Base-by-base conservation (phyloP, 768 basidiomycete genomes). In the Cystobasidiopsis lactophilus region DNA sequence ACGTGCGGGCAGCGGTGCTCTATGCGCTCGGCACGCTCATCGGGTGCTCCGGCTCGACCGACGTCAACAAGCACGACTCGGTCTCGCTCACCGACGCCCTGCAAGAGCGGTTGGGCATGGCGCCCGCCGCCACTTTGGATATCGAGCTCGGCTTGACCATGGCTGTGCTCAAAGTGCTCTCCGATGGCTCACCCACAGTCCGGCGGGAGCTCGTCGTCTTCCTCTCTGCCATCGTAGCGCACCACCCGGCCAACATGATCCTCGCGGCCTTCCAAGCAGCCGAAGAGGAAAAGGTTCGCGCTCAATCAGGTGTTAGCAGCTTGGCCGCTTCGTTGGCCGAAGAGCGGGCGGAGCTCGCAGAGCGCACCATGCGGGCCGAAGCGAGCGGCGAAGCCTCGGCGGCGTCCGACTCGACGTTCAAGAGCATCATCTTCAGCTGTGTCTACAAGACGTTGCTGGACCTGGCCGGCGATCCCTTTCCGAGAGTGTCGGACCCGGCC, bases 191-290 rank as follows among this genome's bases (percentile, higher is more conserved):
- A 53, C 91, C 93, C 0, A 84, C 93, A 79, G 91, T 89, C 11
- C 72, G 91, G 54, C 93, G 93, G 68, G 93, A 96, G 65, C 71
- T 95, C 21, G 71, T 95, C 31, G 75, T 95, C 37, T 73, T 96
- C 37, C 77, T 96, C 52, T 88, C 85, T 62, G 85, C 83, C 61
- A 71, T 96, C 21, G 88, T 89, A 35, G 82, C 86, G 65, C 91
- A 96, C 65, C 95, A 89, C 85, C 71, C 86, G 52, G 93, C 91
- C 5, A 84, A 84, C 70, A 86, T 96, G 60, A 84, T 91, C 45
- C 77, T 88, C 37, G 93, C 91, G 57, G 88, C 91, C 1, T 96
- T 91, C 89, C 69, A 85, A 9, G 89, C 93, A 64, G 84, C 84
- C 78, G 88, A 93, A 63, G 84, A 89, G 64, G 83, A 91, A 40